Evolutionary conservation across 2,329 filamentous ascomycete species (phyloP), one percentile per base, ranked within the genome.

Genomic region (Neofusicoccum ribis): DNA sequence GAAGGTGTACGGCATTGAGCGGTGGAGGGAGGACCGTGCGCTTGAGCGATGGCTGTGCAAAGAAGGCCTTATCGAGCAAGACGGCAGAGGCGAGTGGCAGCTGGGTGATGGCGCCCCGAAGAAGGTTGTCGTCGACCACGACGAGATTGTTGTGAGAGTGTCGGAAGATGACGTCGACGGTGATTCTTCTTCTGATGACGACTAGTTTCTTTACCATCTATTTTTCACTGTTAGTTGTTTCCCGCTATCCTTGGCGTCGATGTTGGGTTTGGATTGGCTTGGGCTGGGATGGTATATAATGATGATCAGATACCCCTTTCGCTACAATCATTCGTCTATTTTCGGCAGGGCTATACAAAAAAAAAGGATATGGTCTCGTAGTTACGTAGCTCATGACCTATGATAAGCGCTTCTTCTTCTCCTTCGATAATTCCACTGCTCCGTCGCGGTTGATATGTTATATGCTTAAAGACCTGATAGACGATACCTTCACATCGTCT

Each of bases 31-130:
- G 1, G 75, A 78, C 44, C 52, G 50, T 3, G 66, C 60, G 5
- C 70, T 80, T 15, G 74, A 80, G 67, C 62, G 68, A 9, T 84
- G 80, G 73, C 70, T 83, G 36, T 37, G 76, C 9, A 63, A 70
- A 0, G 76, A 82, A 66, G 76, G 76, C 0, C 68, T 83, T 37
- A 71, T 82, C 46, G 71, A 69, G 3, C 59, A 64, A 20, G 72
- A 71, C 52, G 52, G 70, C 8, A 66, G 67, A 6, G 72, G 70
- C 5, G 67, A 66, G 47, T 78, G 74, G 74, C 74, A 69, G 65
- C 72, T 77, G 66, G 74, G 77, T 0, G 71, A 74, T 65, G 77
- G 77, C 5, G 31, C 39, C 3, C 54, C 63, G 7, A 59, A 39
- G 46, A 58, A 17, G 34, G 43, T 6, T 11, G 17, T 15, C 3